Percentiles rank a stretch among this genome's conserved stretches.
phyloP scores from a whole-genome alignment of 2,329 filamentous ascomycete species.

The Cladosporium velox region DNA sequence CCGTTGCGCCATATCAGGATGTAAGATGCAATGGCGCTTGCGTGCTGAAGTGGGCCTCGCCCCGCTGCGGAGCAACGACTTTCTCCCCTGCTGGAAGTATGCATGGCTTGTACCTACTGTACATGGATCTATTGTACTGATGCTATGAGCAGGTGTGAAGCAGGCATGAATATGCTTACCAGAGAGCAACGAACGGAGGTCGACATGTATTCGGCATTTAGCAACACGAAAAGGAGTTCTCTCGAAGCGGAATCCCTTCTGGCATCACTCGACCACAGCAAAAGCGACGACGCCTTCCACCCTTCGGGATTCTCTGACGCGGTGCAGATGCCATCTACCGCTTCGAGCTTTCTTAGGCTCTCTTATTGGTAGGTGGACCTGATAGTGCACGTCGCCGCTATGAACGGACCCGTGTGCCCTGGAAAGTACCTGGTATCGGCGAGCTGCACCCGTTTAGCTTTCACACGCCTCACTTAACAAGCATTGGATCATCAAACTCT shows the following conservation, averaged over 20 bases:
- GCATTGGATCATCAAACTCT: not conserved
- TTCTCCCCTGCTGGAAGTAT: not conserved
- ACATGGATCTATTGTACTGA: not conserved
- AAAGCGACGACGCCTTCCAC: not conserved
- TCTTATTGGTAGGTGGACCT: not conserved
- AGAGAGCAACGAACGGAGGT: not conserved
- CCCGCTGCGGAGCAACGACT: not conserved
- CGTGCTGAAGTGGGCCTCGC: constrained; percentile 8
- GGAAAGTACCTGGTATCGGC: not conserved
- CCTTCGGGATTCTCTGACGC: not conserved
- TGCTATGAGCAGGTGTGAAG: not conserved
- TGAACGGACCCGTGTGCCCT: not conserved
- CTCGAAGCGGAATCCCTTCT: not conserved
- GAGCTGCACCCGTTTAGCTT: not conserved
- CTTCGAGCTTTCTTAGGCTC: not conserved
- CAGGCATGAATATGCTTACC: not conserved
- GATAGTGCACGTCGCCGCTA: not conserved
- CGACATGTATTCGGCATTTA: not conserved
- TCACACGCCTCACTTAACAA: not conserved
- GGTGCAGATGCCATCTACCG: not conserved
- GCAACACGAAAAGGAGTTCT: not conserved
- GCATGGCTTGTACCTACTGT: not conserved
- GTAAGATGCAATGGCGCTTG: constrained; percentile 13
- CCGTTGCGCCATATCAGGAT: constrained; percentile 10
- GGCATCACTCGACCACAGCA: not conserved